Conservation (phyloP, 1,139 yeast genomes). For the Pichia sp. region DNA sequence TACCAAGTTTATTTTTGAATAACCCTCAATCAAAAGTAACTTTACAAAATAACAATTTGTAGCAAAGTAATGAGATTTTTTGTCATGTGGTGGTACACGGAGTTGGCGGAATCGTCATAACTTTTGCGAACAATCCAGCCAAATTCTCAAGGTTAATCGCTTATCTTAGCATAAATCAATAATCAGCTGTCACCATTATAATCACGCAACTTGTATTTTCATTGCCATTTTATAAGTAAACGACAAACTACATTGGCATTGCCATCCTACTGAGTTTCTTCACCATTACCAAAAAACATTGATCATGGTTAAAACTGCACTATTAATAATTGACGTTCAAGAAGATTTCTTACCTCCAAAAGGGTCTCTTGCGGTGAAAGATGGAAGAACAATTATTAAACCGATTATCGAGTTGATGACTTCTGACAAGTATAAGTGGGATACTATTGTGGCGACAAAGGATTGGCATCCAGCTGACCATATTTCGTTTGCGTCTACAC, state of each 20-base stretch:
- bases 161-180: background rate
- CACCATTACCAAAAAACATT: background rate
- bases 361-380: conserved; percentile 67
- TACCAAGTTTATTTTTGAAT: too few relatives aligned
- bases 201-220: too few relatives aligned
- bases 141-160: too few relatives aligned
- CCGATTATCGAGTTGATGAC: conserved; percentile 40
- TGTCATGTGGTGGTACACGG: too few relatives aligned
- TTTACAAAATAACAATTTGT: too few relatives aligned
- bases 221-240: too few relatives aligned
- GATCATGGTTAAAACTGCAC: conserved; percentile 35
- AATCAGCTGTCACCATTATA: background rate
- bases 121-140: too few relatives aligned
- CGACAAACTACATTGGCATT: too few relatives aligned
- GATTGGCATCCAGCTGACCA: conserved; percentile 88
- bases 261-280: too few relatives aligned
- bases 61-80: too few relatives aligned
- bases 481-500: conserved; percentile 65
- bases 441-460: conserved; percentile 60
- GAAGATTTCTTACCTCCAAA: conserved; percentile 75
- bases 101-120: too few relatives aligned
- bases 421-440: conserved; percentile 42
- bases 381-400: conserved; percentile 56
- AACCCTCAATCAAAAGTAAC: too few relatives aligned
- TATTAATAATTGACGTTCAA: conserved; percentile 73